phyloP scores from a whole-genome alignment of 805 yeast genomes.

The Ogataea nonfermentans region DNA sequence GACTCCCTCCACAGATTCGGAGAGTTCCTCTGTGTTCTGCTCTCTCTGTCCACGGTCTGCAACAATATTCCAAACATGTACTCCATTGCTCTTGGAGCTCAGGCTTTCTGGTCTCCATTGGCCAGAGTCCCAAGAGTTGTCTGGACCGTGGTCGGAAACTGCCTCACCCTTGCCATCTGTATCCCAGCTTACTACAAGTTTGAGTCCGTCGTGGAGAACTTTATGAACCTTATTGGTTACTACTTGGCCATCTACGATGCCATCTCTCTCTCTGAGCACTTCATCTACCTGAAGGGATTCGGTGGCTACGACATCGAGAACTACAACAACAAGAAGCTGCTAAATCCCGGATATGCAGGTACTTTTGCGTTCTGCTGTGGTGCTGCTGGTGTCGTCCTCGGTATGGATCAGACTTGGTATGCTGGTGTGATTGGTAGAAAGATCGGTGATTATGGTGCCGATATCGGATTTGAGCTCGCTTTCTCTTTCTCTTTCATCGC shows the following conservation, averaged over 20 bases:
- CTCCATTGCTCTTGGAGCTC: slow-evolving; percentile 84
- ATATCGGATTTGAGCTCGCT: slow-evolving; percentile 81
- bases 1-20: slow-evolving; percentile 87
- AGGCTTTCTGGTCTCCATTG: slow-evolving; percentile 76
- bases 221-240: slow-evolving; percentile 90
- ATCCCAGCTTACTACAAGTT: slow-evolving; percentile 85
- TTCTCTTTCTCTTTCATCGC: slow-evolving; percentile 63
- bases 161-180: slow-evolving; percentile 76
- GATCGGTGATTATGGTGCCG: slow-evolving; percentile 75
- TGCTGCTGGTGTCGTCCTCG: slow-evolving; percentile 79
- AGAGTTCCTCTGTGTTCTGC: slow-evolving; percentile 79
- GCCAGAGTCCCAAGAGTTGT: slow-evolving; percentile 73
- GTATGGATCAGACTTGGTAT: slow-evolving; percentile 89
- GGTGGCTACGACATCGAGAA: slow-evolving; percentile 60
- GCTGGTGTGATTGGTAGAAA: slow-evolving; percentile 60
- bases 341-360: slow-evolving; percentile 82
- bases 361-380: slow-evolving; percentile 76
- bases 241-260: slow-evolving; percentile 84
- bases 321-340: slow-evolving; percentile 53
- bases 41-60: slow-evolving; percentile 84
- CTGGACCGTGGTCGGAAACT: slow-evolving; percentile 80
- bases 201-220: slow-evolving; percentile 69
- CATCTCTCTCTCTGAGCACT: slow-evolving; percentile 77
- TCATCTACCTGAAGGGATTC: slow-evolving; percentile 67
- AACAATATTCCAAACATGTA: slow-evolving; percentile 94